Percentiles rank a stretch among this genome's conserved stretches.
Conservation (phyloP, 257 asterid species). For the Mitragyna speciosa region DNA sequence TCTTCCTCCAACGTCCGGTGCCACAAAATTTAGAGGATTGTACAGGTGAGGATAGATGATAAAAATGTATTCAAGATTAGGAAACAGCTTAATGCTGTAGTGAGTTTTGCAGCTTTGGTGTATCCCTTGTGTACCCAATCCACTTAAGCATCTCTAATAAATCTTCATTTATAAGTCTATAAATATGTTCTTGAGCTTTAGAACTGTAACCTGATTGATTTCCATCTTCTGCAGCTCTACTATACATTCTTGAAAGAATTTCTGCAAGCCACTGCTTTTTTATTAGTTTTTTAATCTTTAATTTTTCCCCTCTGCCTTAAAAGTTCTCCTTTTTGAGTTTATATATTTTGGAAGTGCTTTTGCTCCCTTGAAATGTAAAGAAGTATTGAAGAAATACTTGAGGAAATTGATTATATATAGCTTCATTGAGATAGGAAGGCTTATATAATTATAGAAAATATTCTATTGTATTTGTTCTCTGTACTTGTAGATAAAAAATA, state of each 20-base stretch:
- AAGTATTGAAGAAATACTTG: no score
- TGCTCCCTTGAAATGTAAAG: no score
- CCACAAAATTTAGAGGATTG: conserved; percentile 47
- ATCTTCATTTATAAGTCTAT: neutral
- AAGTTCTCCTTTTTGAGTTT: no score
- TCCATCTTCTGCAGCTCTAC: neutral
- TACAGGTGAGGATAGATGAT: conserved; percentile 49
- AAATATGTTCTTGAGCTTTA: neutral
- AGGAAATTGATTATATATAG: no score
- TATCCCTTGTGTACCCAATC: conserved; percentile 19
- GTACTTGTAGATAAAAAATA: no score
- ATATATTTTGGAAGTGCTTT: no score
- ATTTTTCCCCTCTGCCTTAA: neutral
- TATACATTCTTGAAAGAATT: neutral
- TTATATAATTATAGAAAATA: no score
- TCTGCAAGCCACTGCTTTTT: neutral
- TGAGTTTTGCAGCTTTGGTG: conserved; percentile 35
- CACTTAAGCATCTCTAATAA: conserved; percentile 16
- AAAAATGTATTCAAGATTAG: conserved; percentile 30
- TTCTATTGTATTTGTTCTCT: no score
- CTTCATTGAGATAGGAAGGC: no score
- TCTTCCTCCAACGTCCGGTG: conserved; percentile 25
- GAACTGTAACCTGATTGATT: neutral
- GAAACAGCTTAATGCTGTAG: conserved; percentile 40
- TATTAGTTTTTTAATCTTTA: neutral